Evolutionary conservation across 2,329 filamentous ascomycete genomes (phyloP), one percentile per base, ranked within the genome.

Genomic region (Onygenales sp.): DNA sequence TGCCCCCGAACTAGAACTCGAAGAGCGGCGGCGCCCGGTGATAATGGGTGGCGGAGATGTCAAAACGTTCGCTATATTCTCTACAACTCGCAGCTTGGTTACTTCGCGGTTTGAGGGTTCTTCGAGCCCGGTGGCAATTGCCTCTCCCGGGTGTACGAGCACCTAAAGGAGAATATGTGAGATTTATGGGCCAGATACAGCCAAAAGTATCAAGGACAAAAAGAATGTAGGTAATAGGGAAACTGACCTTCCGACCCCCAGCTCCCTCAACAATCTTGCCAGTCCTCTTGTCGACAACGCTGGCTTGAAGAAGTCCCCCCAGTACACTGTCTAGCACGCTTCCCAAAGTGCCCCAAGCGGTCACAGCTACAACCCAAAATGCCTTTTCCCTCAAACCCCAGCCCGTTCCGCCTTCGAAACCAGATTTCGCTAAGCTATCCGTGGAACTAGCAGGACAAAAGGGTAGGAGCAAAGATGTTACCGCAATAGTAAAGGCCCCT

Each of bases 231-330:
- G 46, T 11, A 49, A 27, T 27, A 27, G 21, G 21, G 3, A 70
- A 57, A 40, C 72, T 60, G 54, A 81, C 80, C 63, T 79, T 81
- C 49, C 70, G 69, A 1, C 89, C 89, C 17, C 89, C 89, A 52
- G 83, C 82, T 2, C 89, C 92, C 69, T 97, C 92, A 9, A 98
- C 83, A 42, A 97, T 84, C 73, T 90, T 95, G 33, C 91, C 91
- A 1, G 82, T 87, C 49, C 86, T 79, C 51, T 86, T 82, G 64
- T 98, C 93, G 33, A 86, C 82, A 3, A 98, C 91, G 49, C 87
- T 94, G 39, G 85, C 83, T 72, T 97, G 93, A 52, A 95, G 77
- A 57, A 90, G 70, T 0, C 87, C 92, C 5, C 93, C 93, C 0
- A 98, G 79, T 4, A 95, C 69, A 57, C 89, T 95, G 70, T 98